phyloP scores from a whole-genome alignment of 106 monocot species.

The Dendrobium huoshanense region DNA sequence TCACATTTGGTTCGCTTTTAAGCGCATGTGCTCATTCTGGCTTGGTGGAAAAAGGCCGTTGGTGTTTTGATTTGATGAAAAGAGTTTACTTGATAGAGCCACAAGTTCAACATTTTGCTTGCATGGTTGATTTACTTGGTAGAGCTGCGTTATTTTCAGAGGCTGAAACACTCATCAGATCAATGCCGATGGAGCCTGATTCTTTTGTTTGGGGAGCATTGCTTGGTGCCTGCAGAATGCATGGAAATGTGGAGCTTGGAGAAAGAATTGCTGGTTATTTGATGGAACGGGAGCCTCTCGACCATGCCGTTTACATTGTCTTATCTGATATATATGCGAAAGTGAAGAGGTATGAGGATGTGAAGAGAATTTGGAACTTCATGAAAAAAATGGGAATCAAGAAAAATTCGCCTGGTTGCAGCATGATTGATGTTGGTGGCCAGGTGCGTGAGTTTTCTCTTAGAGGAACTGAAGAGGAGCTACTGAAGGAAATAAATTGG shows the following conservation, averaged over 20 bases:
- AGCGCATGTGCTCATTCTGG: conserved; percentile 69
- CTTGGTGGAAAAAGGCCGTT: conserved; percentile 45
- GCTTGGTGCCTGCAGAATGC: conserved; percentile 69
- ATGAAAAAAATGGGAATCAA: conserved; percentile 40
- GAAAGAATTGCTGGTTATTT: conserved; percentile 33
- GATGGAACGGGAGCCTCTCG: conserved; percentile 33
- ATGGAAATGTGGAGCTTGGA: conserved; percentile 53
- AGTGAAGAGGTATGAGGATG: conserved; percentile 47
- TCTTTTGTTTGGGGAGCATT: conserved; percentile 74
- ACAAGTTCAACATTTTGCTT: conserved; percentile 46
- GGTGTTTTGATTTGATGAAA: conserved; percentile 55
- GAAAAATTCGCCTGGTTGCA: conserved; percentile 38
- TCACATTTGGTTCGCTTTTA: conserved; percentile 56
- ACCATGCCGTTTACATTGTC: conserved; percentile 51
- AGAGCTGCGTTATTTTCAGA: conserved; percentile 49
- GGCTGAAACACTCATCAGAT: conserved; percentile 36
- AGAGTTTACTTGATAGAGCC: conserved; percentile 26
- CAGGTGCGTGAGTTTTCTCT: conserved; percentile 34
- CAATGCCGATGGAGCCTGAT: conserved; percentile 61
- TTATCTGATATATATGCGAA: conserved; percentile 62
- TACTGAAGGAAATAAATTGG: conserved; percentile 18
- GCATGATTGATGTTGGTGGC: conserved; percentile 44
- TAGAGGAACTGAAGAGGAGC: conserved; percentile 2
- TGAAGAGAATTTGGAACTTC: conserved; percentile 29
- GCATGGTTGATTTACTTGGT: conserved; percentile 71